phyloP scores from a whole-genome alignment of 2,329 filamentous ascomycete genomes.

The Phialocephala sp. region DNA sequence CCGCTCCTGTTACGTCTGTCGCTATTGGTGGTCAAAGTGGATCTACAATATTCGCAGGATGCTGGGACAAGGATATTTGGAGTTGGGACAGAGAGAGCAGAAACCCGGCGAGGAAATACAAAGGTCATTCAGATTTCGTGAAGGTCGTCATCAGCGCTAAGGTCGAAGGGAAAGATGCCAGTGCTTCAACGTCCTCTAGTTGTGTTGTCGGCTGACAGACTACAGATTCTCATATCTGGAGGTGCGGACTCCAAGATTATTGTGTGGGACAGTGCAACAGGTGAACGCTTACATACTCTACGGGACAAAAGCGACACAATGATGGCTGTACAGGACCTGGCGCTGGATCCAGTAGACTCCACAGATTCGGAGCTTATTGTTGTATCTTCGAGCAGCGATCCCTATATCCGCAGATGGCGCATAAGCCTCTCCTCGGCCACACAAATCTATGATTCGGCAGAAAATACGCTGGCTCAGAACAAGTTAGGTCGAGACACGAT shows the following conservation, averaged over 20 bases:
- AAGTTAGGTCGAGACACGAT: slow-evolving; percentile 59
- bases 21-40: slow-evolving; percentile 64
- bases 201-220: slow-evolving; percentile 20
- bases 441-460: slow-evolving; percentile 56
- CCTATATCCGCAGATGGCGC: slow-evolving; percentile 79
- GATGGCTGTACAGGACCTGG: slow-evolving; percentile 82
- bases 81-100: slow-evolving; percentile 74
- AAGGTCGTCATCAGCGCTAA: slow-evolving; percentile 74
- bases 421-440: slow-evolving; percentile 59
- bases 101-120: slow-evolving; percentile 62
- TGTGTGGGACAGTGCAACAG: slow-evolving; percentile 78
- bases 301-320: slow-evolving; percentile 73
- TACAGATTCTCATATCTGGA: slow-evolving; percentile 68
- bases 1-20: slow-evolving; percentile 79
- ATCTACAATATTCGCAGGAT: slow-evolving; percentile 78
- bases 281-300: slow-evolving; percentile 73
- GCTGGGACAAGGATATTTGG: slow-evolving; percentile 94
- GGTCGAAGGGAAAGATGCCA: slow-evolving; percentile 63
- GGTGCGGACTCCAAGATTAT: slow-evolving; percentile 81
- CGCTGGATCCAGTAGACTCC: slow-evolving; percentile 70
- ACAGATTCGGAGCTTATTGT: slow-evolving; percentile 59
- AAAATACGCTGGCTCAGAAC: slow-evolving; percentile 32
- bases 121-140: slow-evolving; percentile 89
- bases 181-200: slow-evolving; percentile 21
- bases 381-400: slow-evolving; percentile 81